Evolutionary conservation across 78 protist species (phyloP).

Genomic region (Guillardia theta): DNA sequence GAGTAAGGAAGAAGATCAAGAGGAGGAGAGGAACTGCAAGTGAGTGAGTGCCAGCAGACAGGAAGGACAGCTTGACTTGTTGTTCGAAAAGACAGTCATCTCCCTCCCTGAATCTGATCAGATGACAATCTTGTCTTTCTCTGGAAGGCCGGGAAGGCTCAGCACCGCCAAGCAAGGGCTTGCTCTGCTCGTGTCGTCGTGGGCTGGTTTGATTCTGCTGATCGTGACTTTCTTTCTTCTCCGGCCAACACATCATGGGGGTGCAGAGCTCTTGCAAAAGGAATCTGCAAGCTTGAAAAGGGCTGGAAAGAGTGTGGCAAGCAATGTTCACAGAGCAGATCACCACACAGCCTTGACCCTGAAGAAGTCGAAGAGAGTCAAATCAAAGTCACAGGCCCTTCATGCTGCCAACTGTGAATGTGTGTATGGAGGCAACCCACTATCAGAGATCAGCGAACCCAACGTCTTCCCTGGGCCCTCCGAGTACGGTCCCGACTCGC

Average conservation of each 20-base stretch:
- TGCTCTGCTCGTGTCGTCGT: neutral
- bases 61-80: too few species aligned
- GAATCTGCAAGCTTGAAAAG: neutral
- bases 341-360: neutral
- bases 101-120: too few species aligned
- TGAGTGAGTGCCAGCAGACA: too few species aligned
- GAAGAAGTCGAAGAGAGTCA: neutral
- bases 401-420: too few species aligned
- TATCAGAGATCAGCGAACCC: neutral
- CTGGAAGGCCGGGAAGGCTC: neutral
- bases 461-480: neutral
- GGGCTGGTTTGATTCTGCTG: neutral
- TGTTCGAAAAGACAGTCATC: too few species aligned
- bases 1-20: too few species aligned
- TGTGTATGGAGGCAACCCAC: neutral
- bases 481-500: conserved; percentile 1
- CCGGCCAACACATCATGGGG: neutral
- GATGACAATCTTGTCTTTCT: too few species aligned
- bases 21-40: too few species aligned
- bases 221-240: neutral
- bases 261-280: neutral
- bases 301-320: neutral
- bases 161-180: neutral
- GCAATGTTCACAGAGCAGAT: neutral
- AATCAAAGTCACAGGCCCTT: neutral